Conservation (phyloP, 2,329 filamentous ascomycete species). For the Lithohypha guttulata region DNA sequence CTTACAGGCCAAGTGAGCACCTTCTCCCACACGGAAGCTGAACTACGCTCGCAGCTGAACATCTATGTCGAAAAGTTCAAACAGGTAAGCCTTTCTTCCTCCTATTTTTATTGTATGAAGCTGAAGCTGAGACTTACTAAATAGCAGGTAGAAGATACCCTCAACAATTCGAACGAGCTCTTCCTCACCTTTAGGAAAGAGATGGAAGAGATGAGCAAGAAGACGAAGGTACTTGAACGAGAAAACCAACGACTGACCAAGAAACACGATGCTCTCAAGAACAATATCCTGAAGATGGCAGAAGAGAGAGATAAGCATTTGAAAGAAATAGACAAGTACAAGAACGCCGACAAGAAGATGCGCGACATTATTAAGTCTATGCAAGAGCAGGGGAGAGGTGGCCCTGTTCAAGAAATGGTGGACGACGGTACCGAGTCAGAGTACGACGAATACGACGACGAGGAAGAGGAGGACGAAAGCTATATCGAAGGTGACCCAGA, state of each 20-base stretch:
- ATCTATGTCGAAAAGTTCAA: conserved; percentile 99
- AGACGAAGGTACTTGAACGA: conserved; percentile 92
- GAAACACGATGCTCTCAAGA: conserved; percentile 86
- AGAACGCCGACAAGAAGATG: conserved; percentile 79
- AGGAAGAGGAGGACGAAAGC: conserved; percentile 47
- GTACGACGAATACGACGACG: conserved; percentile 48
- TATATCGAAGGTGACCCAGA: conserved; percentile 45
- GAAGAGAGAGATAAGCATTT: conserved; percentile 74
- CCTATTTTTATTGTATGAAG: conserved; percentile 19
- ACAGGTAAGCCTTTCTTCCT: conserved; percentile 56
- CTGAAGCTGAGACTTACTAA: conserved; percentile 20
- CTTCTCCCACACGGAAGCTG: conserved; percentile 90
- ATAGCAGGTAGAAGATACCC: conserved; percentile 85
- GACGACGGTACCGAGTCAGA: conserved; percentile 40
- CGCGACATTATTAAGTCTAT: conserved; percentile 92
- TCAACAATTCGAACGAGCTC: conserved; percentile 96
- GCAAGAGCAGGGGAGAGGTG: conserved; percentile 83
- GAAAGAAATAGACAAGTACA: conserved; percentile 65
- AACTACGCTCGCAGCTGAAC: conserved; percentile 87
- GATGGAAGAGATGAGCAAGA: conserved; percentile 99
- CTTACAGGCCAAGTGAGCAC: conserved; percentile 86
- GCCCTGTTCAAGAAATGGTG: conserved; percentile 45
- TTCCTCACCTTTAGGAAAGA: conserved; percentile 96
- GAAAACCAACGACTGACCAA: conserved; percentile 85
- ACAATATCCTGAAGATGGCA: conserved; percentile 94